These are phyloP conservation scores for Rhizoclosmatium globosum DNA, from an alignment of 192 early-diverging fungal genomes.

Conservation along the genomic window DNA sequence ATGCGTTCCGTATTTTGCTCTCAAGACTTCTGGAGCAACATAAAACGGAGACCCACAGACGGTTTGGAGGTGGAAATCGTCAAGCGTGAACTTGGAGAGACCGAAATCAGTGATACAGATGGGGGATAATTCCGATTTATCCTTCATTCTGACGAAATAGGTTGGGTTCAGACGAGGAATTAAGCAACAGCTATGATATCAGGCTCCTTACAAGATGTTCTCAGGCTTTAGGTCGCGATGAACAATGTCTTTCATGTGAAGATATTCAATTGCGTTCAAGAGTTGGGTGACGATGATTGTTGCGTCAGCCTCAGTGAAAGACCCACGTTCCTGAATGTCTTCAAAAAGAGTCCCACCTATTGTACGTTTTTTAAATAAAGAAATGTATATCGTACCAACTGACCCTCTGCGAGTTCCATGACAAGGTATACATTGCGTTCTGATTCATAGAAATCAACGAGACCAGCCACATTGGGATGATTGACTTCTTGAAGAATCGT, in stretches of 20 bases:
- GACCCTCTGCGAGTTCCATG: slow-evolving; percentile 59
- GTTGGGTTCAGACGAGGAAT: too few species aligned
- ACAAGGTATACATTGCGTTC: slow-evolving; percentile 50
- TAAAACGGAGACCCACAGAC: slow-evolving; percentile 67
- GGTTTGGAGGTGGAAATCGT: slow-evolving; percentile 65
- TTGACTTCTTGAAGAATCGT: slow-evolving; percentile 69
- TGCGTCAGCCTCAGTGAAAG: slow-evolving; percentile 61
- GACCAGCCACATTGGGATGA: slow-evolving; percentile 53
- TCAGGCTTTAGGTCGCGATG: slow-evolving; percentile 67
- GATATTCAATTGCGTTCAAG: slow-evolving; percentile 55
- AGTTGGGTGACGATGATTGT: slow-evolving; percentile 52
- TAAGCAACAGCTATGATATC: neutral
- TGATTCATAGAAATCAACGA: slow-evolving; percentile 54
- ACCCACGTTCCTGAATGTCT: slow-evolving; percentile 56
- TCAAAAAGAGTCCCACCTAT: slow-evolving; percentile 68
- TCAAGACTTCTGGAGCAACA: slow-evolving; percentile 66
- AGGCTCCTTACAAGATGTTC: slow-evolving; percentile 54
- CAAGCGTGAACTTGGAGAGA: slow-evolving; percentile 66
- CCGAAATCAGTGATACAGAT: slow-evolving; percentile 76
- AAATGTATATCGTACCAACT: neutral
- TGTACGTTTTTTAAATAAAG: neutral
- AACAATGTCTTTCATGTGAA: slow-evolving; percentile 56
- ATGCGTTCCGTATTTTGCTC: slow-evolving; percentile 63
- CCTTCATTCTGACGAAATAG: neutral
- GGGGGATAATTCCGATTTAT: neutral